phyloP scores from a whole-genome alignment of 192 early-diverging fungal species.

The Rhizoclosmatium globosum region DNA sequence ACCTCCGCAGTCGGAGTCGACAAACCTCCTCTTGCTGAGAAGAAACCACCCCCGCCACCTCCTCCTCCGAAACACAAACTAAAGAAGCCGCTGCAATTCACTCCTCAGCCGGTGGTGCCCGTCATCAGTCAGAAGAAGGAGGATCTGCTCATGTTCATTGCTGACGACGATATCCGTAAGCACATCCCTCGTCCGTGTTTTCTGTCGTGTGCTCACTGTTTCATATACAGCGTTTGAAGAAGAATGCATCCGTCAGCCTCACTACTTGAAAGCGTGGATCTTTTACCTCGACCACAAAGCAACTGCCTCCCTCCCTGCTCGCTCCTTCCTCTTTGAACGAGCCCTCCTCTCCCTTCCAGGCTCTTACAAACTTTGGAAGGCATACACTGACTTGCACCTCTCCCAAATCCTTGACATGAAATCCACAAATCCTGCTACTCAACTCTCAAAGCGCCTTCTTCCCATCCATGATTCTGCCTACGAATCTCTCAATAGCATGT shows the following conservation, averaged over 20 bases:
- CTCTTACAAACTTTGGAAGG: constrained; percentile 96
- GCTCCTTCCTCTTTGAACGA: constrained; percentile 84
- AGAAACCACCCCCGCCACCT: not conserved
- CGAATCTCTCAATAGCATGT: constrained; percentile 75
- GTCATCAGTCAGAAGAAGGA: not conserved
- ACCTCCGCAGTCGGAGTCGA: no score
- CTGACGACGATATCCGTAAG: constrained; percentile 50
- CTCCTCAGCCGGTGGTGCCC: not conserved
- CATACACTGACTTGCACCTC: constrained; percentile 78
- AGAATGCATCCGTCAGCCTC: constrained; percentile 59
- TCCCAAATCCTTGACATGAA: constrained; percentile 55
- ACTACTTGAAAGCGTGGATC: constrained; percentile 81
- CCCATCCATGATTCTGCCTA: constrained; percentile 58
- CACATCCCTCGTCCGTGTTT: not conserved
- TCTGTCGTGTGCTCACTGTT: not conserved
- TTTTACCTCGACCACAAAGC: constrained; percentile 90
- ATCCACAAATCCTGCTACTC: constrained; percentile 56
- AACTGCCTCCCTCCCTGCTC: constrained; percentile 37
- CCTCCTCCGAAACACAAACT: not conserved
- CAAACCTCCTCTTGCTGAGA: no score
- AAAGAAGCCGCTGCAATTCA: constrained; percentile 4
- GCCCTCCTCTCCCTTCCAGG: constrained; percentile 88
- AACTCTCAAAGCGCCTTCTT: constrained; percentile 35
- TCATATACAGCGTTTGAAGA: constrained; percentile 53
- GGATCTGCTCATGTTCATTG: constrained; percentile 41